Percentiles rank a stretch among this genome's conserved stretches.
phyloP scores from a whole-genome alignment of 2,329 filamentous ascomycete species.

The Cercospora canescens region DNA sequence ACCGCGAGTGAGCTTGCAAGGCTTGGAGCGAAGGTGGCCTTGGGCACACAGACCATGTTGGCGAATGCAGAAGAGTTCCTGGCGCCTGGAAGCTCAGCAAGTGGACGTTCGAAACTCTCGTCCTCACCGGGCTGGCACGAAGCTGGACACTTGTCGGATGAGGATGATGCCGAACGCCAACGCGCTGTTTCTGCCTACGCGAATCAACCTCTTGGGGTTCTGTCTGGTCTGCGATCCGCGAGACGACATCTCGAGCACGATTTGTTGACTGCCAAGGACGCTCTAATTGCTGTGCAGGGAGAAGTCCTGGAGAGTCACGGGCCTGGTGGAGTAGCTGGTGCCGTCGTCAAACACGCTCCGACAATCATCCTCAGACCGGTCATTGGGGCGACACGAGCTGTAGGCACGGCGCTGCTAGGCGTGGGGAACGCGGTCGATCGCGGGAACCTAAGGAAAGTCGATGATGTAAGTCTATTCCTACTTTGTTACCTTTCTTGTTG shows the following conservation, averaged over 20 bases:
- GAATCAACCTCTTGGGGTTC: slow-evolving; percentile 85
- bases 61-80: slow-evolving; percentile 85
- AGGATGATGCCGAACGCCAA: slow-evolving; percentile 65
- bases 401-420: slow-evolving; percentile 86
- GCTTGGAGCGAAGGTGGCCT: slow-evolving; percentile 87
- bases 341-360: slow-evolving; percentile 79
- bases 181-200: slow-evolving; percentile 90
- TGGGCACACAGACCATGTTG: slow-evolving; percentile 91
- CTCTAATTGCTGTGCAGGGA: slow-evolving; percentile 89
- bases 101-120: slow-evolving; percentile 19
- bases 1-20: slow-evolving; percentile 94
- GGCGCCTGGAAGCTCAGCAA: slow-evolving; percentile 34
- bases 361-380: slow-evolving; percentile 89
- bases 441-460: slow-evolving; percentile 73
- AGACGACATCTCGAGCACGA: slow-evolving; percentile 83
- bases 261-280: slow-evolving; percentile 81
- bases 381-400: slow-evolving; percentile 84
- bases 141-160: slow-evolving; percentile 50
- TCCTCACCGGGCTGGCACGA: slow-evolving; percentile 46
- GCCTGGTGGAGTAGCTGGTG: slow-evolving; percentile 76
- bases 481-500: neutral
- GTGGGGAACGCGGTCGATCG: slow-evolving; percentile 91
- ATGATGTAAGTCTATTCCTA: slow-evolving; percentile 73
- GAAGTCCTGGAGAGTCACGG: slow-evolving; percentile 86
- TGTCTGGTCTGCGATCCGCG: slow-evolving; percentile 81